These are phyloP conservation scores for Colletotrichum noveboracense DNA, from an alignment of 2,329 filamentous ascomycete species.

Conservation along the genomic window DNA sequence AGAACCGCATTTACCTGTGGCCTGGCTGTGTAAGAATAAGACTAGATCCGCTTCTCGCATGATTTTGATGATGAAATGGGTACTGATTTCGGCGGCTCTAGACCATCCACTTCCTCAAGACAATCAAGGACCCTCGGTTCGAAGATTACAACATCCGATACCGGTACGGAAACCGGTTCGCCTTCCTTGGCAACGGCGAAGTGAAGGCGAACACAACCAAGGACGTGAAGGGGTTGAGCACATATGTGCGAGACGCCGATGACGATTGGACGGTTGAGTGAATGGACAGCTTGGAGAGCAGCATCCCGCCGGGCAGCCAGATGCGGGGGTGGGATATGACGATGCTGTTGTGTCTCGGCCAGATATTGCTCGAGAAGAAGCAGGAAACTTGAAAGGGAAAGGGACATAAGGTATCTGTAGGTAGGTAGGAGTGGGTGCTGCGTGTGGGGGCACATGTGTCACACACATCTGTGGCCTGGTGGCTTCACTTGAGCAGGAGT, in stretches of 20 bases:
- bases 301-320: neutral
- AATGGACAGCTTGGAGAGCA: neutral
- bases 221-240: constrained; percentile 43
- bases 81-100: neutral
- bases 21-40: constrained; percentile 32
- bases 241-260: constrained; percentile 48
- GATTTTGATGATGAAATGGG: neutral
- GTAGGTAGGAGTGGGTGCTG: neutral
- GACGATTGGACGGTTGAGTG: constrained; percentile 50
- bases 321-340: neutral
- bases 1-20: constrained; percentile 38
- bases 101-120: constrained; percentile 42
- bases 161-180: constrained; percentile 40
- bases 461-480: neutral
- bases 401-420: neutral
- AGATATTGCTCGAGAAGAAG: neutral
- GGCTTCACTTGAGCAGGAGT: neutral
- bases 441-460: neutral
- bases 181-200: constrained; percentile 45
- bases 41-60: neutral
- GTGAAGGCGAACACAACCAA: constrained; percentile 46
- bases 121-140: constrained; percentile 37
- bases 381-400: neutral
- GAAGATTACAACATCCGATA: constrained; percentile 37
- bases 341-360: neutral